Evolutionary conservation across 1,284 basidiomycete species (phyloP).

Genomic region (Leccinum huronense): DNA sequence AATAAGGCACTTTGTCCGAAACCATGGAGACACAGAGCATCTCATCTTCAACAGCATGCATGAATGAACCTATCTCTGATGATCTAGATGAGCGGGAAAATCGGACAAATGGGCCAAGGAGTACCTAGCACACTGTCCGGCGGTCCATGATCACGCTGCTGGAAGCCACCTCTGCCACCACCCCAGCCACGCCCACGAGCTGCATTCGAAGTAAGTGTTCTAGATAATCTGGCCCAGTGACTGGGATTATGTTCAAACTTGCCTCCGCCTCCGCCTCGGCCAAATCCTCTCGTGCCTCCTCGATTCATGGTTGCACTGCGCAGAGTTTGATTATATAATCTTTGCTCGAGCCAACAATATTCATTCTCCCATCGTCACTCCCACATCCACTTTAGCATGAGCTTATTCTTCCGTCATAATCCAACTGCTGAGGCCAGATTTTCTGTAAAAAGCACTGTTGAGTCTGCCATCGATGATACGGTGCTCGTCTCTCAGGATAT

Average conservation of each 20-base stretch:
- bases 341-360: neutral
- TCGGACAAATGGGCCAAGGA: constrained; percentile 1
- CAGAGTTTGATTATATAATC: constrained; percentile 19
- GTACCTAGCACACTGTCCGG: constrained; percentile 82
- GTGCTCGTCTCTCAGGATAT: constrained; percentile 34
- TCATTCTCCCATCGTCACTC: neutral
- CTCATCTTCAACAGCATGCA: constrained; percentile 96
- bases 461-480: constrained; percentile 15
- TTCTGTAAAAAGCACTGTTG: constrained; percentile 12
- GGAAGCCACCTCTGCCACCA: constrained; percentile 65
- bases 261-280: constrained; percentile 48
- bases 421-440: constrained; percentile 29
- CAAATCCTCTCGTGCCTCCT: constrained; percentile 45
- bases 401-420: constrained; percentile 33
- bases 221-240: neutral
- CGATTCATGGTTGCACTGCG: constrained; percentile 44
- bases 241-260: constrained; percentile 9
- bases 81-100: constrained; percentile 4
- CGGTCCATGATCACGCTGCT: constrained; percentile 75
- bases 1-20: constrained; percentile 93
- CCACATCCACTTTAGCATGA: constrained; percentile 22
- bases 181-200: constrained; percentile 40
- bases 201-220: constrained; percentile 20
- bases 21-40: constrained; percentile 93
- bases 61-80: constrained; percentile 82